A percentile compares a stretch with the other conserved stretches of the same genome.
Conservation (phyloP, 2,329 filamentous ascomycete genomes). For the Fusarium siculi region DNA sequence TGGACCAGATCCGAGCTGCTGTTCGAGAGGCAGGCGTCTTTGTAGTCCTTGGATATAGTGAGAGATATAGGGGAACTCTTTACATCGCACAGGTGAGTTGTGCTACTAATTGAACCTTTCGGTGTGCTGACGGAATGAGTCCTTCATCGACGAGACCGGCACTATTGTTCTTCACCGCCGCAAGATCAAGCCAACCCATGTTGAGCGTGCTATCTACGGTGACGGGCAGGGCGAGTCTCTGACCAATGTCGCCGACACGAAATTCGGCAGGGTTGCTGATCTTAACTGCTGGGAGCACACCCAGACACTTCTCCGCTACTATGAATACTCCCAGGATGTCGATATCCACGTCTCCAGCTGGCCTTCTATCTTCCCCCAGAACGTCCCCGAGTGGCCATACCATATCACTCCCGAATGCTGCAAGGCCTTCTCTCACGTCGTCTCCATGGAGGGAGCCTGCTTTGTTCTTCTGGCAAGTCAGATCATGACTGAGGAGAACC, state of each 20-base stretch:
- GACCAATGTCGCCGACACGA: slow-evolving; percentile 50
- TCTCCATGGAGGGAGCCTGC: slow-evolving; percentile 64
- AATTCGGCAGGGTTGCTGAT: slow-evolving; percentile 54
- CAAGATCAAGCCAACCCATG: slow-evolving; percentile 64
- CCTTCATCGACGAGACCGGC: slow-evolving; percentile 54
- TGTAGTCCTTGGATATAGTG: slow-evolving; percentile 56
- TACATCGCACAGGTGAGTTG: slow-evolving; percentile 52
- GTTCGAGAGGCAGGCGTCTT: slow-evolving; percentile 57
- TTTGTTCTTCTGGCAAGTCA: slow-evolving; percentile 65
- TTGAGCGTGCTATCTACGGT: slow-evolving; percentile 61
- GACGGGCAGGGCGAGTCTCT: slow-evolving; percentile 55
- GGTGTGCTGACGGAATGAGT: slow-evolving; percentile 32
- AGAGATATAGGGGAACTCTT: slow-evolving; percentile 50
- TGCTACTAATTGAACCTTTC: rapidly evolving
- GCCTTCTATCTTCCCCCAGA: slow-evolving; percentile 46
- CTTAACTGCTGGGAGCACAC: slow-evolving; percentile 62
- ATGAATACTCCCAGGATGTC: slow-evolving; percentile 56
- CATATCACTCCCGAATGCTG: slow-evolving; percentile 39
- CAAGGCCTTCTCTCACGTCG: slow-evolving; percentile 57
- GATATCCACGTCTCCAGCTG: slow-evolving; percentile 60
- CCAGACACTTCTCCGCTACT: slow-evolving; percentile 59
- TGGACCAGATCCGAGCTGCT: slow-evolving; percentile 56
- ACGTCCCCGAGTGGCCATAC: slow-evolving; percentile 35
- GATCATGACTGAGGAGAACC: slow-evolving; percentile 56
- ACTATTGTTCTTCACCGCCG: slow-evolving; percentile 54